Base-by-base conservation (phyloP, 441 rosid species). In the Croton setiger region DNA sequence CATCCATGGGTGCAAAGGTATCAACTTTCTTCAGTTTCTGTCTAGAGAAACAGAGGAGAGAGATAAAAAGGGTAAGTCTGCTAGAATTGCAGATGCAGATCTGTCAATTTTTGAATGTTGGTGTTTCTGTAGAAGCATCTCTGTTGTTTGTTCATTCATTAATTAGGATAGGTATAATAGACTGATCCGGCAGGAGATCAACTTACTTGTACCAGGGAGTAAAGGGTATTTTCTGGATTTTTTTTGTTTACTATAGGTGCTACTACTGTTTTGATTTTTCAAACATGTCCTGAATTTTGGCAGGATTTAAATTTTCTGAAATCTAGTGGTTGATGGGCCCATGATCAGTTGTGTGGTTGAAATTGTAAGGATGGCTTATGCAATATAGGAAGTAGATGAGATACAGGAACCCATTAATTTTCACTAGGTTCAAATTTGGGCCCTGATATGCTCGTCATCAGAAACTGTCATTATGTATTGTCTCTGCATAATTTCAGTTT, bases 401-500 rank as follows among this genome's bases (percentile, higher is more conserved):
- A 47, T 55, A 43, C 51, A 31, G 63, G 33, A 64, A 56, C 62
- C 47, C 33, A 41, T 71, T 47, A 44, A 37, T 63, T 71, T 72
- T 67, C 72, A 54, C 43, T 37, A 43, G 56, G 74, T 53, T 68
- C 80, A 72, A 78, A 58, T 44, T 72, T 67, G 79, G 83, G 82
- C 75, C 79, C 81, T 74, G 73, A 55, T 79, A 79, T 79, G 72
- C 49, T n/a, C 55, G 18, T n/a, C n/a, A 71, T 65, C 43, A 67
- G 63, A 47, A 73, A n/a, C 43, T 66, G 39, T 69, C 63, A 60
- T 69, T 55, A 27, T 71, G 37, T 64, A 4, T 71, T 67, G 18
- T 72, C 63, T 73, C 47, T 15, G 52, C 69, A 66, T 63, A 55
- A 51, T 12, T 41, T 58, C n/a, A n/a, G 39, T 65, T 27, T 72